Base-by-base conservation (phyloP, 352 stramenopile species). In the Phytophthora boehmeriae region DNA sequence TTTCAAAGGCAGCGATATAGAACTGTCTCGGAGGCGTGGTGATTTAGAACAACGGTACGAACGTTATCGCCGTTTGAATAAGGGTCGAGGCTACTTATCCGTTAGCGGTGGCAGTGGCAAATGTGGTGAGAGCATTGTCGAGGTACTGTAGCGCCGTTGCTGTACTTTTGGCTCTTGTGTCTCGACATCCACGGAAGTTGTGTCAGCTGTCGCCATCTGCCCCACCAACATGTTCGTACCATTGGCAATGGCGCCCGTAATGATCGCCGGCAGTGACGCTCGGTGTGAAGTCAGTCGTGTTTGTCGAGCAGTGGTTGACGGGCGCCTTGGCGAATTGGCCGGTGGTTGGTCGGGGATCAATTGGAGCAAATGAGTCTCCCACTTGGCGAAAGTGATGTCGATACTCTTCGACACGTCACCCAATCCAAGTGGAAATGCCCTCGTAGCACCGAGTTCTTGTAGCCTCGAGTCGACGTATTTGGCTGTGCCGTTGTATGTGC, bases 401-500 rank as follows among this genome's bases (percentile, higher is more conserved):
- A 98, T 58, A 64, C 89, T 75, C 32, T 89, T 78, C 45, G 97
- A 90, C 55, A 98, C 92, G 68, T 99, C 94, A 2, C 95, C 96
- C 13, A 98, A 63, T n/a, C 90, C 94, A 32, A 95, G 54, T 0
- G 62, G 39, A 17, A 75, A 73, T 10, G 98, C 70, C 4, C 86
- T 69, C 1, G 73, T 71, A 5, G 44, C 94, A 13, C 95, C 93
- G 5, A 96, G 67, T 36, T 83, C 76, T 16, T 86, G 78, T 4
- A 99, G 59, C 14, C 77, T 68, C 19, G 65, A 25, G 69, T 99
- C 79, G 16, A 96, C 75, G 23, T 88, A 91, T 59, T 96, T 97
- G 13, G 89, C 92, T 68, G 96, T 97, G 25, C 83, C 78, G 75
- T 98, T 98, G 77, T 89, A 99, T 38, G 98, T 90, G 49, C 98